phyloP scores from a whole-genome alignment of 1,284 basidiomycete genomes.

The Naganishia liquefaciens region DNA sequence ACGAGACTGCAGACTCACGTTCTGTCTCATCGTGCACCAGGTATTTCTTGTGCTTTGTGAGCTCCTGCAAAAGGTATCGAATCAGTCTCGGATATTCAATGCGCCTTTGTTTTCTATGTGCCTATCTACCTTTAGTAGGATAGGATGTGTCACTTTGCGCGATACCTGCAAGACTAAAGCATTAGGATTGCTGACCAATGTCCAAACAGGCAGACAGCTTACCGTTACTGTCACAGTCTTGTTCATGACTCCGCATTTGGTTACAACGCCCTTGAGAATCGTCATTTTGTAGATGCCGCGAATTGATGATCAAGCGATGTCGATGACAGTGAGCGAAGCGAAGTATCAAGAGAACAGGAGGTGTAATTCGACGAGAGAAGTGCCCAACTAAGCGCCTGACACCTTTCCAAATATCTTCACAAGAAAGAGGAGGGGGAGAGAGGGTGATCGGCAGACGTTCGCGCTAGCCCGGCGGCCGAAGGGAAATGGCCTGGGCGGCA shows the following conservation, averaged over 20 bases:
- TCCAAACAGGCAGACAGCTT: slow-evolving; percentile 39
- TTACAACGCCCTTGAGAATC: slow-evolving; percentile 38
- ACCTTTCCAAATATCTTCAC: not conserved
- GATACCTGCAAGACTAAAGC: slow-evolving; percentile 21
- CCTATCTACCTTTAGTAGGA: slow-evolving; percentile 29
- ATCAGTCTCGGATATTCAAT: not conserved
- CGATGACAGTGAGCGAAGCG: not conserved
- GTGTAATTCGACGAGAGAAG: too few species aligned
- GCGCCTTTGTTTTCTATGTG: not conserved
- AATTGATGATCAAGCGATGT: not conserved
- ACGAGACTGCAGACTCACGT: slow-evolving; percentile 35
- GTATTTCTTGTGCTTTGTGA: slow-evolving; percentile 45
- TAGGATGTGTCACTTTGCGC: slow-evolving; percentile 31
- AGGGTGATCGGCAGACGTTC: slow-evolving; percentile 1
- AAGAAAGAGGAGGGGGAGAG: slow-evolving; percentile 2
- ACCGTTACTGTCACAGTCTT: slow-evolving; percentile 50
- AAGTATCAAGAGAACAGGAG: too few species aligned
- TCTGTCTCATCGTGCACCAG: slow-evolving; percentile 47
- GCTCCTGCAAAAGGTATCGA: slow-evolving; percentile 15
- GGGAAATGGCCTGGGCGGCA: not conserved
- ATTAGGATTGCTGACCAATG: not conserved
- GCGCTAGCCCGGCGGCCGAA: not conserved
- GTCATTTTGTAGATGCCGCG: slow-evolving; percentile 22
- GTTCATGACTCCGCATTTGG: slow-evolving; percentile 46
- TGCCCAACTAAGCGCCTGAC: not conserved